Base-by-base conservation (phyloP, 805 yeast species). In the Kurtzmaniella fragi region DNA sequence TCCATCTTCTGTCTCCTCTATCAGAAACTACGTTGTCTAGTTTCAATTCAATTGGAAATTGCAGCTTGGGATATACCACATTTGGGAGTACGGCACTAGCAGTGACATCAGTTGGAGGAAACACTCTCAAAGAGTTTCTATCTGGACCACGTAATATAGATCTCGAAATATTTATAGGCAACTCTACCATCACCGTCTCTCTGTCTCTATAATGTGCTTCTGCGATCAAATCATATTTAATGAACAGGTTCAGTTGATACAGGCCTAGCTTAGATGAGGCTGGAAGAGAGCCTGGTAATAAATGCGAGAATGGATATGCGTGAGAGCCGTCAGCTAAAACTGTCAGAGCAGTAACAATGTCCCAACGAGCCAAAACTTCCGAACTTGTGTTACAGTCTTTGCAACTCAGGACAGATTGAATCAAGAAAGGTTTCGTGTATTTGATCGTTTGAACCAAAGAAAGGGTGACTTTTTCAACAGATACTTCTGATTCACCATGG, bases 51-150 rank as follows among this genome's bases (percentile, higher is more conserved):
- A 91, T 71, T 0, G 93, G 84, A 54, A 93, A 87, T 1, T 82
- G 71, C 0, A 96, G 83, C 56, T 85, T 82, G 10, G 98, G 98
- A 58, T 86, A 86, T 26, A 86, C 75, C 12, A 89, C 95, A 46
- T 84, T 84, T 2, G 99, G 99, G 36, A 93, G 67, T 12, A 82
- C 84, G 7, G 95, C 93, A 20, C 84, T 78, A 5, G 96, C 95
- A 2, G 88, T 82, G 28, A 93, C 82, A 32, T 84, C 85, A 0
- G 98, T 91, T 6, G 99, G 98, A 1, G 99, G 99, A 61, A 93
- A 93, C 1, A 93, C 86, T 44, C 99, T 75, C 29, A 88, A 64
- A 1, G 96, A 86, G 53, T 85, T 87, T 49, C 89, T 73, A 56
- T 90, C 96, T 2, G 86, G 85, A 5, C 93, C 91, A 34, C 87